phyloP scores from a whole-genome alignment of 768 basidiomycete species.

The Panellus pusillus region DNA sequence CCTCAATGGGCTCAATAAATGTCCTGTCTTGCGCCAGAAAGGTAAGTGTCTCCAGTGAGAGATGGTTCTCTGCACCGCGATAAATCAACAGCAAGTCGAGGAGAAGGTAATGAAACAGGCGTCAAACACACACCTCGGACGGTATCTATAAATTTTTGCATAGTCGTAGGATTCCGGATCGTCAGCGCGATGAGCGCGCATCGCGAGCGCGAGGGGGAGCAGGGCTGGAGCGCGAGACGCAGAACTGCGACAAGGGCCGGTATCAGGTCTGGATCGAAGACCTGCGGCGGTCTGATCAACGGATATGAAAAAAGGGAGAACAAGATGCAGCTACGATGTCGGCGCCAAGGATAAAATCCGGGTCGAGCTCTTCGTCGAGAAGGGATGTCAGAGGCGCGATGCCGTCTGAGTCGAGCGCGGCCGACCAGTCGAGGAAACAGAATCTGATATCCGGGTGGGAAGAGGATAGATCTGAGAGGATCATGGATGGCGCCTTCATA shows the following conservation, averaged over 20 bases:
- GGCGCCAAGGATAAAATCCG: constrained; percentile 69
- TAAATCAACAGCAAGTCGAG: not conserved
- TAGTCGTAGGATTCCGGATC: constrained; percentile 56
- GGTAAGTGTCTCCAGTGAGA: constrained; percentile 29
- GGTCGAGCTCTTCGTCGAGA: constrained; percentile 42
- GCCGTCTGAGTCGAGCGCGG: constrained; percentile 40
- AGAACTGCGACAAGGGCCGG: constrained; percentile 56
- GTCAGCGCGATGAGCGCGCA: constrained; percentile 52
- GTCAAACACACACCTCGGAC: constrained; percentile 23
- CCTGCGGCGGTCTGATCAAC: constrained; percentile 38
- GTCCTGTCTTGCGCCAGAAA: constrained; percentile 11
- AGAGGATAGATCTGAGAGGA: constrained; percentile 52
- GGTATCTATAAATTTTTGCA: constrained; percentile 40
- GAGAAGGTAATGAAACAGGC: no score
- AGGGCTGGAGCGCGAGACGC: constrained; percentile 39
- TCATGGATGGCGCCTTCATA: not conserved
- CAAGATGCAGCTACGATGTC: constrained; percentile 43
- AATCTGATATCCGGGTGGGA: constrained; percentile 46
- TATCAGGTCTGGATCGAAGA: constrained; percentile 66
- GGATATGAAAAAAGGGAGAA: not conserved
- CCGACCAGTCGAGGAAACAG: constrained; percentile 64
- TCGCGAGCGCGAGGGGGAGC: not conserved
- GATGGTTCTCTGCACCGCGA: constrained; percentile 21
- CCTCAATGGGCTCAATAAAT: constrained; percentile 29
- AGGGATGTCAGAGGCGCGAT: constrained; percentile 28